A percentile compares a stretch with the other conserved stretches of the same genome.
phyloP scores from a whole-genome alignment of 1,139 yeast genomes.

The Spencermartinsiella ligniputridi region DNA sequence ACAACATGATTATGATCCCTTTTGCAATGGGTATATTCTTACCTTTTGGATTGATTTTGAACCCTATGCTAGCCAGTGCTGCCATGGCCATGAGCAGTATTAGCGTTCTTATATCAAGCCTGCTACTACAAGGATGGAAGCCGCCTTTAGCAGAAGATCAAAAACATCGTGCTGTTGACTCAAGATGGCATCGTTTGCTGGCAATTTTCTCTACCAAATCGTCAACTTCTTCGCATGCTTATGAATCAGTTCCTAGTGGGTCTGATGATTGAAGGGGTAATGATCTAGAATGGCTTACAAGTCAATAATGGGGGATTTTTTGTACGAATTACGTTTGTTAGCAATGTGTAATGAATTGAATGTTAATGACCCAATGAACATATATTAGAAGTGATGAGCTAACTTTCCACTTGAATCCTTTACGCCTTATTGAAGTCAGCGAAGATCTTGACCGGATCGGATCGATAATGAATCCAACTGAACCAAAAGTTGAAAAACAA shows the following conservation, averaged over 20 bases:
- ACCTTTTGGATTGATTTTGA: slow-evolving; percentile 78
- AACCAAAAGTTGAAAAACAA: too few relatives aligned
- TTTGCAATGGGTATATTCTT: slow-evolving; percentile 89
- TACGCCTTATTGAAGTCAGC: too few relatives aligned
- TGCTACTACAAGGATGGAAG: slow-evolving; percentile 48
- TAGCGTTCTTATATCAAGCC: slow-evolving; percentile 79
- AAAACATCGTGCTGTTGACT: neutral
- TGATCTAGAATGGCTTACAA: neutral
- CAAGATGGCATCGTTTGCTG: neutral
- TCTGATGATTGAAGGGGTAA: neutral
- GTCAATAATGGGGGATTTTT: too few relatives aligned
- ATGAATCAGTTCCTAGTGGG: neutral
- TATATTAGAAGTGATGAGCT: too few relatives aligned
- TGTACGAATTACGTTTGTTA: too few relatives aligned
- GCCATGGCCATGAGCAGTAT: slow-evolving; percentile 93
- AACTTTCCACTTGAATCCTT: too few relatives aligned
- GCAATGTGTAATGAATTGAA: too few relatives aligned
- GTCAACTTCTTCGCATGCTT: neutral
- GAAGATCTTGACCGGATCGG: too few relatives aligned
- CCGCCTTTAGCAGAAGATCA: slow-evolving; percentile 27
- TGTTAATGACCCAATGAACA: too few relatives aligned
- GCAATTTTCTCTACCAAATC: neutral
- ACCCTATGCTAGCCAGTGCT: slow-evolving; percentile 81
- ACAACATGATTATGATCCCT: slow-evolving; percentile 86
- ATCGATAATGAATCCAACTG: too few relatives aligned